Base-by-base conservation (phyloP, 2,329 filamentous ascomycete genomes). In the Aureobasidium pullulans region DNA sequence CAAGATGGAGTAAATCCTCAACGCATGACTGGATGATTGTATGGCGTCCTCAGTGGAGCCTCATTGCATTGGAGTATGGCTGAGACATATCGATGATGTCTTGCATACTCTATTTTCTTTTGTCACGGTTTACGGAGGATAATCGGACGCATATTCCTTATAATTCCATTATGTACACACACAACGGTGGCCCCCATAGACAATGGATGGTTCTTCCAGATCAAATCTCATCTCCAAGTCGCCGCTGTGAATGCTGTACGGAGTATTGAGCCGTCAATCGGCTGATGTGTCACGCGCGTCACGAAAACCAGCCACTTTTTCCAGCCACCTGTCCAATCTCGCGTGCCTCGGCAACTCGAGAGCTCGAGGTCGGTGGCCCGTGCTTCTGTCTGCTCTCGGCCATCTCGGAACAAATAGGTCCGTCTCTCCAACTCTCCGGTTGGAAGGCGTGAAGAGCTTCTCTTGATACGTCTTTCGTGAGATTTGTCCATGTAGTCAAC, bases 31-130 rank as follows among this genome's bases (percentile, higher is more conserved):
- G 54, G 34, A 57, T 48, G 42, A 57, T 13, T 57, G 54, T 57
- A 47, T 57, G 54, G 42, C 42, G 23, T 47, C 54, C 36, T 11
- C 8, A 32, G 13, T 23, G 36, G 43, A 48, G 54, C 54, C 54
- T 19, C 54, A 57, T 40, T 57, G 43, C 54, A 57, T 57, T 57
- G 53, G 53, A 48, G 54, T 57, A 48, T n/a, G 42, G 32, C 8
- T 57, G 28, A 13, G 31, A 42, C 52, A 42, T 46, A 46, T 47
- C 43, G 16, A 28, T 47, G 43, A 47, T 57, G 54, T 57, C 19
- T 48, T 57, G 54, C 54, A 57, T 57, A 48, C 43, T 48, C 43
- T 43, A 32, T 11, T 57, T 57, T 57, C 54, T 57, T 57, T 57
- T 57, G 54, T 57, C 7, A 40, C 8, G 43, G 54, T 39, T 40